Evolutionary conservation across 805 yeast species (phyloP), one percentile per base, ranked within the genome.

Genomic region (Metschnikowia matae): DNA sequence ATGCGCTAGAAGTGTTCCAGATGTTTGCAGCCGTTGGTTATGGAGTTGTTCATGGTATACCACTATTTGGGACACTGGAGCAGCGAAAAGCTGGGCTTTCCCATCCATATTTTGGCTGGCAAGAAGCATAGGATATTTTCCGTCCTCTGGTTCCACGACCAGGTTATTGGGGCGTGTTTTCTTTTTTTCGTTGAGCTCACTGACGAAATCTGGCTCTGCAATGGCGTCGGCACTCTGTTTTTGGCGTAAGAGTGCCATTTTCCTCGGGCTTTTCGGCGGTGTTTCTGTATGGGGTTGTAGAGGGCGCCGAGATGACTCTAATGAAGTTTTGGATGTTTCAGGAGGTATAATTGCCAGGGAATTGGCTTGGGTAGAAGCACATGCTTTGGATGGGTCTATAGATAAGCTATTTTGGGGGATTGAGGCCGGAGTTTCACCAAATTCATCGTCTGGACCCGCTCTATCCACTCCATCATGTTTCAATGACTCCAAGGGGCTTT

Each of bases 1-100:
- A 52, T 80, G 81, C 1, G 85, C 82, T 29, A 84, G 59, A n/a
- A 82, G 61, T 39, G 79, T 65, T 0, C 85, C 85, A 0, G 69
- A 59, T 26, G 40, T 17, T 15, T 23, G 40, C 46, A 44, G 40
- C 18, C 51, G 35, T 17, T 49, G 29, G 13, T 57, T 59, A 29
- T 54, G 56, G 31, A 65, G 52, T 39, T 65, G 65, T 33, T 70
- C 71, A 51, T 72, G 73, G 54, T 61, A 72, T 29, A 70, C 74
- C 14, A 69, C 54, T 15, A 74, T 71, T 20, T 61, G 65, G 1
- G 74, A 60, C 44, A 64, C 59, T 20, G 62, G 63, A 46, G 55
- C 65, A 51, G 61, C 58, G 55, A 72, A 70, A n/a, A 74, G 59
- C 6, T 70, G 59, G 3, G 66, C 63, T 51, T 71, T 73, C 32